Evolutionary conservation across 2,329 filamentous ascomycete genomes (phyloP).

Genomic region (Cladosporium phlei): DNA sequence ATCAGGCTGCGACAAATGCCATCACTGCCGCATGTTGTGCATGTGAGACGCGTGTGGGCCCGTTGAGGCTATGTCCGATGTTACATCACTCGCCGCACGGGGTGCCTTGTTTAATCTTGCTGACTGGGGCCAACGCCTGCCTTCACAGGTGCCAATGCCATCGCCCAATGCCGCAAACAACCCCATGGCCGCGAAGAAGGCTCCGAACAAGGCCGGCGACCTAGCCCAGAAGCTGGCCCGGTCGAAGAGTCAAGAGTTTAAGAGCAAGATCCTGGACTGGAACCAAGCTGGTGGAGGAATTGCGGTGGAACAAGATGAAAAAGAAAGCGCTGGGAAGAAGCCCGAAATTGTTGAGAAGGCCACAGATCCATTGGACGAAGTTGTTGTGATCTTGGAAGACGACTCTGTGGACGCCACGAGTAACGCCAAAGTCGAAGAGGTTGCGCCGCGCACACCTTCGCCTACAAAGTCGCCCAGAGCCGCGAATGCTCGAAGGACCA

Average conservation of each 20-base stretch:
- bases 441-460: conserved; percentile 8
- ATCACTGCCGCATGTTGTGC: no score
- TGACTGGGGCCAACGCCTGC: conserved; percentile 24
- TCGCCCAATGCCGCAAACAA: conserved; percentile 19
- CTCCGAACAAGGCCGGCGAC: conserved; percentile 27
- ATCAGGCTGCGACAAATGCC: conserved; percentile 11
- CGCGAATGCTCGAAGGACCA: conserved; percentile 18
- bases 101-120: conserved; percentile 23
- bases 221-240: conserved; percentile 25
- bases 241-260: conserved; percentile 30
- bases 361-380: conserved; percentile 14
- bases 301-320: conserved; percentile 24
- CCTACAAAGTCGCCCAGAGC: conserved; percentile 1
- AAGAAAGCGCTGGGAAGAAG: conserved; percentile 18
- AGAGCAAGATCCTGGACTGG: conserved; percentile 31
- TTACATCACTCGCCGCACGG: conserved; percentile 20
- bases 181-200: conserved; percentile 22
- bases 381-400: conserved; percentile 22
- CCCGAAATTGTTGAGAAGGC: background rate
- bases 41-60: conserved; percentile 10
- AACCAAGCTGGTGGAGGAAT: conserved; percentile 27
- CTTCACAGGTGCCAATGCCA: conserved; percentile 27
- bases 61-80: conserved; percentile 22
- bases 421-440: conserved; percentile 9
- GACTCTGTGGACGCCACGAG: conserved; percentile 8